Base-by-base conservation (phyloP, 768 basidiomycete genomes). In the Kwoniella bestiolae region DNA sequence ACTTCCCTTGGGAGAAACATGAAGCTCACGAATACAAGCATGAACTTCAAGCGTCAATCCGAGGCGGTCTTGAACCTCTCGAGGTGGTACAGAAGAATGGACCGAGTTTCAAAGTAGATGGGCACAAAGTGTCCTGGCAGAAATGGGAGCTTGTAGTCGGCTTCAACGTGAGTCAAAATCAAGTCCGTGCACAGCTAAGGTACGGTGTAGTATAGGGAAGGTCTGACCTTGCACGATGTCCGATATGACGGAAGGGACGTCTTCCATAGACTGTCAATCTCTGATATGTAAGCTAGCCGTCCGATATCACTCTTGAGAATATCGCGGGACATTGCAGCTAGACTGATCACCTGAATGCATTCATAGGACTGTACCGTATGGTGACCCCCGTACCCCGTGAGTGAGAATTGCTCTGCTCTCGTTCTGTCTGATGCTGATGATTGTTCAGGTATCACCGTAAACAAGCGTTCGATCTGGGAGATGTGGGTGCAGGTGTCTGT, bases 121-220 rank as follows among this genome's bases (percentile, higher is more conserved):
- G 91, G 0, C 81, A 92, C 71, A 86, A 86, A 14, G 78, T 94
- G 16, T 88, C 91, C 76, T 96, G 94, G 93, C 94, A 96, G 80
- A 93, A 94, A 69, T 96, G 93, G 93, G 91, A 89, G 80, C n/a
- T 70, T 35, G 41, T 93, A 29, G 93, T 95, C 25, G 90, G 89
- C 64, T 96, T 96, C 84, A 90, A 45, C 26, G 25, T 29, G 14
- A 21, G 52, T 28, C 28, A 4, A 23, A 29, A 28, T 49, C 21
- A 21, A 49, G 9, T n/a, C 21, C n/a, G n/a, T n/a, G n/a, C n/a
- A n/a, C n/a, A n/a, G n/a, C n/a, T n/a, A n/a, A n/a, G n/a, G n/a
- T n/a, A n/a, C n/a, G n/a, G n/a, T 9, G 4, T 50, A 50, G 47
- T 55, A 18, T 49, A 47, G 49, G 50, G 75, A 76, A 56, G 75